Evolutionary conservation across 192 early-diverging fungal species (phyloP).

Genomic region (Rhizophagus clarus): DNA sequence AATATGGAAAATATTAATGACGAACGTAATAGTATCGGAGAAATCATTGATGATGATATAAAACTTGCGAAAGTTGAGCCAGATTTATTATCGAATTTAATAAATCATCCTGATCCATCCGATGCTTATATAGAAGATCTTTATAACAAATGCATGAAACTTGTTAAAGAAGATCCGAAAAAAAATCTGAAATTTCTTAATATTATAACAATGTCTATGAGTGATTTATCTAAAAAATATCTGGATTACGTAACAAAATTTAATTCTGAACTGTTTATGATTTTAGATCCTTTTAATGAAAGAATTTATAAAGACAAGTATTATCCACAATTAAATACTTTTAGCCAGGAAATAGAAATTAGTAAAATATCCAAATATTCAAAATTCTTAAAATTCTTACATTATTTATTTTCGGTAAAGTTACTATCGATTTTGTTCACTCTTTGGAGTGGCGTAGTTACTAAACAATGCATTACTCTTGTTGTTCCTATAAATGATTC

Average conservation of each 20-base stretch:
- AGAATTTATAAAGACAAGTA: background rate
- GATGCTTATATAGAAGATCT: background rate
- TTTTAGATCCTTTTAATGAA: background rate
- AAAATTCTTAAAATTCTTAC: too few relatives aligned
- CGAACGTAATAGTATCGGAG: too few relatives aligned
- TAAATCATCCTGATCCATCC: background rate
- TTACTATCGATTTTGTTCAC: too few relatives aligned
- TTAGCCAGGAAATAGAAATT: too few relatives aligned
- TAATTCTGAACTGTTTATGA: background rate
- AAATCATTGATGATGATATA: background rate
- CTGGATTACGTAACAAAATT: background rate
- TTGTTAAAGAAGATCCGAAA: background rate
- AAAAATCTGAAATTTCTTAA: background rate
- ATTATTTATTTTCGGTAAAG: too few relatives aligned
- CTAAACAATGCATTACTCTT: too few relatives aligned
- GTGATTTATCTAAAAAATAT: background rate
- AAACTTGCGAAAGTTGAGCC: background rate
- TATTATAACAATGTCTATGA: background rate
- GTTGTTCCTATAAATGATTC: background rate
- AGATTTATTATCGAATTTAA: background rate
- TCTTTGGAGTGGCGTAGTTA: too few relatives aligned
- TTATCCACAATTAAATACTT: background rate
- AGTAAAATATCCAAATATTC: too few relatives aligned
- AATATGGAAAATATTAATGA: background rate
- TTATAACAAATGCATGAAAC: background rate